A percentile compares a stretch with the other conserved stretches of the same genome.
These are phyloP conservation scores for Fusarium guadeloupense DNA, from an alignment of 2,329 filamentous ascomycete genomes.

Conservation along the genomic window DNA sequence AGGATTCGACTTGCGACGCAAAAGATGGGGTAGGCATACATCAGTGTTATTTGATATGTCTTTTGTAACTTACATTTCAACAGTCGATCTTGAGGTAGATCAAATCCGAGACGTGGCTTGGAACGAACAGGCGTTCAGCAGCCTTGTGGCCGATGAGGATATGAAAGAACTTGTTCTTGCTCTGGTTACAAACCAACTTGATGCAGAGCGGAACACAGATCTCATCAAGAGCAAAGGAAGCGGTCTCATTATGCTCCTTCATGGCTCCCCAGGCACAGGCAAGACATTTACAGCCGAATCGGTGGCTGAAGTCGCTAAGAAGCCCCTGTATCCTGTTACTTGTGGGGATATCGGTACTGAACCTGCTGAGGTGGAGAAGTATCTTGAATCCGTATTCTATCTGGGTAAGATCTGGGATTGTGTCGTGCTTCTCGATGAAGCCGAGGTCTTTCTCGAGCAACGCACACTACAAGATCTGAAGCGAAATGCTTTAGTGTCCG, in stretches of 20 bases:
- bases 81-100: conserved; percentile 10
- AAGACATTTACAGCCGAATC: conserved; percentile 33
- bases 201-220: conserved; percentile 11
- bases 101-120: neutral
- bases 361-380: conserved; percentile 24
- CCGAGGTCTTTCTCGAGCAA: conserved; percentile 19
- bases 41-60: neutral
- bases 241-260: conserved; percentile 4
- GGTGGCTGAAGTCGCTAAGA: conserved; percentile 28
- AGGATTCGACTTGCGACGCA: conserved; percentile 1
- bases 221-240: conserved; percentile 16
- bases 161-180: conserved; percentile 16
- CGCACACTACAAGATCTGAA: neutral
- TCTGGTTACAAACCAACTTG: conserved; percentile 9
- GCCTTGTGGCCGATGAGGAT: neutral
- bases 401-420: conserved; percentile 28
- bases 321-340: conserved; percentile 25
- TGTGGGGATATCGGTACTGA: conserved; percentile 34
- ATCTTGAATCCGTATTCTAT: conserved; percentile 23
- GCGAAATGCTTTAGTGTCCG: neutral
- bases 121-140: conserved; percentile 5
- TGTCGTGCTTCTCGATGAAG: conserved; percentile 14
- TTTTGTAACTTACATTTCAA: rapidly evolving
- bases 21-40: conserved; percentile 20
- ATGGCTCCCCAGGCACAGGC: neutral